Conservation (phyloP, 257 asterid genomes). For the Asclepias syriaca region DNA sequence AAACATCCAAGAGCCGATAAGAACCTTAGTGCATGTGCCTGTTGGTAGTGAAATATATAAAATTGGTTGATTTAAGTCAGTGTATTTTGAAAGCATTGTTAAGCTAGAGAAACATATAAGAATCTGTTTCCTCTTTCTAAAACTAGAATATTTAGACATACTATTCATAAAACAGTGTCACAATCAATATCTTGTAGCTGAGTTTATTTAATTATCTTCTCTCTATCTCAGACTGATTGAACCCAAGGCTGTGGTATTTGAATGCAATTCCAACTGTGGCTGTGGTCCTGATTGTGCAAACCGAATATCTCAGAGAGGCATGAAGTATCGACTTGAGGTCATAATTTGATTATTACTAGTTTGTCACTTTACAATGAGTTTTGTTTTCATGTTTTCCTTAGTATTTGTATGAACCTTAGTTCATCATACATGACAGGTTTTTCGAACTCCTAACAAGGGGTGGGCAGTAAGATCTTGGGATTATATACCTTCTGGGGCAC, state of each 20-base stretch:
- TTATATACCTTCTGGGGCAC: slow-evolving; percentile 75
- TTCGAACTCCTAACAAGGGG: slow-evolving; percentile 77
- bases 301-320: slow-evolving; percentile 53
- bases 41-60: background rate
- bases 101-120: background rate
- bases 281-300: slow-evolving; percentile 73
- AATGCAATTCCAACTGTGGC: slow-evolving; percentile 72
- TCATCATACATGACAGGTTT: slow-evolving; percentile 40
- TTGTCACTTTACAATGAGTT: background rate
- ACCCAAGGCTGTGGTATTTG: slow-evolving; percentile 79
- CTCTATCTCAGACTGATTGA: slow-evolving; percentile 52
- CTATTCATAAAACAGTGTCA: background rate
- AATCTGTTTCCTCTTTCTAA: background rate
- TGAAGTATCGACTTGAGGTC: slow-evolving; percentile 64
- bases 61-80: background rate
- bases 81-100: background rate
- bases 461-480: slow-evolving; percentile 98
- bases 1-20: background rate
- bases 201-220: background rate
- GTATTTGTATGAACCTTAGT: background rate
- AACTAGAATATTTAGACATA: background rate
- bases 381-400: background rate
- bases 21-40: background rate
- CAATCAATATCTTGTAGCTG: background rate
- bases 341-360: background rate